These are phyloP conservation scores for Adansonia grandidieri DNA, from an alignment of 441 rosid genomes.

Conservation along the genomic window DNA sequence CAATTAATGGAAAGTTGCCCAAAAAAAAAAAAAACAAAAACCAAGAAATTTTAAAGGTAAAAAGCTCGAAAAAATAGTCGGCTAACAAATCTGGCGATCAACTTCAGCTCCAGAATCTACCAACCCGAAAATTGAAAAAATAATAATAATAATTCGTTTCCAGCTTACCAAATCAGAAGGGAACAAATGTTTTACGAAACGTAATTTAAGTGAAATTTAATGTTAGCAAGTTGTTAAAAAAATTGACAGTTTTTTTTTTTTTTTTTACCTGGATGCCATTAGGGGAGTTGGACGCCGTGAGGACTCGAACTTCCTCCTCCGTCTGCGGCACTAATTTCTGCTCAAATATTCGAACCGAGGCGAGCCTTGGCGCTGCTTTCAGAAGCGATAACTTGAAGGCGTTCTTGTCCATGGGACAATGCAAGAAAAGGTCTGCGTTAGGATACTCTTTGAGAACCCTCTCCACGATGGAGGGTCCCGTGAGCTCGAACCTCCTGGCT, in stretches of 20 bases:
- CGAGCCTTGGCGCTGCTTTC: constrained; percentile 61
- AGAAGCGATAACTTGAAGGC: constrained; percentile 66
- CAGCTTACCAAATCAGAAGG: background rate
- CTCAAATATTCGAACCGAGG: constrained; percentile 64
- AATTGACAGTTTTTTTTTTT: background rate
- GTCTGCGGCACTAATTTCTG: constrained; percentile 51
- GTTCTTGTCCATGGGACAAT: constrained; percentile 63
- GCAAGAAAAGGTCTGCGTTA: constrained; percentile 72
- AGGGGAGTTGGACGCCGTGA: constrained; percentile 71
- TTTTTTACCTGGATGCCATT: constrained; percentile 77
- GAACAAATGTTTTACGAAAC: constrained; percentile 2
- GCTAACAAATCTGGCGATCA: too few species aligned
- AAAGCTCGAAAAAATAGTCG: too few species aligned
- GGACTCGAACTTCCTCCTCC: constrained; percentile 58
- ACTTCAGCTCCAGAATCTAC: too few species aligned
- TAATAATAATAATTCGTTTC: background rate
- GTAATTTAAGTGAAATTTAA: background rate
- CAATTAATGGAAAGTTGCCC: background rate
- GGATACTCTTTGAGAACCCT: constrained; percentile 60
- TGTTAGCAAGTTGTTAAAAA: background rate
- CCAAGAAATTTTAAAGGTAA: too few species aligned
- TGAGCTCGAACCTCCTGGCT: constrained; percentile 84
- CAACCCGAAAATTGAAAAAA: too few species aligned
- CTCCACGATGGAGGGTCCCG: constrained; percentile 79
- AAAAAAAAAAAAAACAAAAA: background rate